Evolutionary conservation across 2,329 filamentous ascomycete genomes (phyloP), one percentile per base, ranked within the genome.

Genomic region (Neonectria neomacrospora): DNA sequence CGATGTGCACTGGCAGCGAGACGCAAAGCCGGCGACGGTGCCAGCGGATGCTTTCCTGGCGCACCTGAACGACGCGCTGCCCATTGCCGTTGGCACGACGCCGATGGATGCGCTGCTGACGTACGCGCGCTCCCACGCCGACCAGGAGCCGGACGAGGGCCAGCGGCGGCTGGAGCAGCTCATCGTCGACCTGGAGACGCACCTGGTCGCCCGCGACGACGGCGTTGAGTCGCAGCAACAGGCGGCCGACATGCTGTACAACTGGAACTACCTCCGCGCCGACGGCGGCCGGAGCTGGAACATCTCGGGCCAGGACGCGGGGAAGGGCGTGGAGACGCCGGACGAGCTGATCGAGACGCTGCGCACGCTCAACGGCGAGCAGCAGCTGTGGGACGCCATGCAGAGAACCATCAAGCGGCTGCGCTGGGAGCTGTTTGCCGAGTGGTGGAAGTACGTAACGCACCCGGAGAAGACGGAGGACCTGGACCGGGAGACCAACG

Each of bases 351-450:
- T n/a, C n/a, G n/a, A n/a, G n/a, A n/a, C n/a, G n/a, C n/a, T n/a
- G n/a, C n/a, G n/a, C n/a, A n/a, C n/a, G n/a, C n/a, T n/a, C n/a
- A n/a, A n/a, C n/a, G n/a, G n/a, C n/a, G n/a, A n/a, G n/a, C n/a
- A n/a, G n/a, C n/a, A n/a, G n/a, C n/a, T n/a, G n/a, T n/a, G n/a
- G n/a, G 32, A 30, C 8, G 30, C 30, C n/a, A 61, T 76, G 52
- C 39, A 30, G 5, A 53, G 62, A 14, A 71, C 20, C 52, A 42
- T 2, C 71, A 77, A 62, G 8, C 18, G 2, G 62, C 69, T 7
- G 16, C 74, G 73, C 30, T 82, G 80, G 80, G 72, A 79, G 11
- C 67, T 82, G 67, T 82, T 82, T 58, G 71, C 78, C 0, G n/a
- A 66, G 2, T 82, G 80, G 80, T 82, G 79, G 79, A 76, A 78